Evolutionary conservation across 1,139 yeast genomes (phyloP), one percentile per base, ranked within the genome.

Genomic region (Nakaseomyces nivariensis): DNA sequence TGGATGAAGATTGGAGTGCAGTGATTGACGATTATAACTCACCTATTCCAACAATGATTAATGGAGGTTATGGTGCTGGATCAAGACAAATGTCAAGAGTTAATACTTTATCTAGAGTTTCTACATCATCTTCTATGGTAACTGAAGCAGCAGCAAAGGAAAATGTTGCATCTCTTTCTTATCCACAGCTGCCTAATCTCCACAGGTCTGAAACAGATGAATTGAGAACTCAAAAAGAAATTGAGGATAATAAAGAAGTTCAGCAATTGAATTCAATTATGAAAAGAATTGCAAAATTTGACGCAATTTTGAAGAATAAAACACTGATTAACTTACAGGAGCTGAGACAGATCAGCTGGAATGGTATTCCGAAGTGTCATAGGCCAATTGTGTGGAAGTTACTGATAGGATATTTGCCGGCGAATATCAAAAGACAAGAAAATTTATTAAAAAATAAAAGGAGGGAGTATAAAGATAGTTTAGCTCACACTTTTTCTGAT

Each of bases 1-100:
- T 81, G 47, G 96, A 88, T 63, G 95, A 85, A 59, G 96, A 88
- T 66, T 89, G 96, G 97, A 90, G 88, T 63, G 94, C 95, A 4
- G 85, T 81, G 38, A 73, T 88, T 44, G 88, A 84, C 55, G 68
- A 66, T 49, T 64, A 62, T 47, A 64, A 64, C 47, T 61, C 58
- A 58, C 69, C 69, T 8, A 64, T 64, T 9, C 67, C 84, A 73
- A 55, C 70, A 68, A 51, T 60, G 62, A 46, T 67, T 70, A 61
- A 70, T 66, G 56, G 69, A 48, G 53, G 64, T 51, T 48, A 40
- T 22, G 55, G 48, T 4, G 38, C 48, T 11, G 34, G 34, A 3
- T 64, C 67, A 33, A 74, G 68, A 37, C 13, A 43, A n/a, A 34
- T 49, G 6, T 47, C 51, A 9, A 31, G 43, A n/a, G 37, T 48